Conservation (phyloP, 2,329 filamentous ascomycete species). For the Botrytis galanthina region DNA sequence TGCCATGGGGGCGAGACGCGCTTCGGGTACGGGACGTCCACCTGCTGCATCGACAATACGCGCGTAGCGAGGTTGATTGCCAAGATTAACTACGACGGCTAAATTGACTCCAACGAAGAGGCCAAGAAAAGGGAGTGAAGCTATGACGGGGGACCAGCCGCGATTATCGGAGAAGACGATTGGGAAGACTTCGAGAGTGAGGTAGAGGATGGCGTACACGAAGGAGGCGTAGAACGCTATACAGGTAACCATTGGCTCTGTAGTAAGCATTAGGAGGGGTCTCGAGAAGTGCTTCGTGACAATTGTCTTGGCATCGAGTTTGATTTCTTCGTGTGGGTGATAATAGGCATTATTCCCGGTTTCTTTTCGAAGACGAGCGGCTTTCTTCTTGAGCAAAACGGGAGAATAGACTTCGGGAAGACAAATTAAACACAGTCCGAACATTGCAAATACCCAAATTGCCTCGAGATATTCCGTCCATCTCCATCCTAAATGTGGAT, state of each 20-base stretch:
- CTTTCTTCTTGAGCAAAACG: slow-evolving; percentile 44
- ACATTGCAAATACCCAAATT: slow-evolving; percentile 45
- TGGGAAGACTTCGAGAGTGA: slow-evolving; percentile 56
- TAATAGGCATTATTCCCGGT: slow-evolving; percentile 31
- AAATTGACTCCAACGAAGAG: slow-evolving; percentile 45
- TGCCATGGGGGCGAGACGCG: slow-evolving; percentile 51
- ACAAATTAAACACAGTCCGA: slow-evolving; percentile 42
- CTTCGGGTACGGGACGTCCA: slow-evolving; percentile 44
- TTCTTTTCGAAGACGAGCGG: slow-evolving; percentile 38
- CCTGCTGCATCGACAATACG: slow-evolving; percentile 36
- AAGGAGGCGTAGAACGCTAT: slow-evolving; percentile 70
- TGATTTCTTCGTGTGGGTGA: slow-evolving; percentile 33
- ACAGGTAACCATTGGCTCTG: slow-evolving; percentile 60
- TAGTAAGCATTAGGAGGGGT: slow-evolving; percentile 49
- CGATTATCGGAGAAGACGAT: slow-evolving; percentile 64
- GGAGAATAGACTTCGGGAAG: slow-evolving; percentile 48
- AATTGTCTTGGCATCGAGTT: slow-evolving; percentile 33
- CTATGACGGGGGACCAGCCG: slow-evolving; percentile 57
- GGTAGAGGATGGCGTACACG: slow-evolving; percentile 67
- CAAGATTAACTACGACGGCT: slow-evolving; percentile 50
- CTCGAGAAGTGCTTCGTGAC: slow-evolving; percentile 36
- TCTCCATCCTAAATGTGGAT: slow-evolving; percentile 42
- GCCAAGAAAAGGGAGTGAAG: slow-evolving; percentile 60
- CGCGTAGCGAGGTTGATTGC: slow-evolving; percentile 34
- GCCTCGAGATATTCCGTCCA: slow-evolving; percentile 41